These are phyloP conservation scores for Mortierella alpina DNA, from an alignment of 192 early-diverging fungal species.

Conservation along the genomic window DNA sequence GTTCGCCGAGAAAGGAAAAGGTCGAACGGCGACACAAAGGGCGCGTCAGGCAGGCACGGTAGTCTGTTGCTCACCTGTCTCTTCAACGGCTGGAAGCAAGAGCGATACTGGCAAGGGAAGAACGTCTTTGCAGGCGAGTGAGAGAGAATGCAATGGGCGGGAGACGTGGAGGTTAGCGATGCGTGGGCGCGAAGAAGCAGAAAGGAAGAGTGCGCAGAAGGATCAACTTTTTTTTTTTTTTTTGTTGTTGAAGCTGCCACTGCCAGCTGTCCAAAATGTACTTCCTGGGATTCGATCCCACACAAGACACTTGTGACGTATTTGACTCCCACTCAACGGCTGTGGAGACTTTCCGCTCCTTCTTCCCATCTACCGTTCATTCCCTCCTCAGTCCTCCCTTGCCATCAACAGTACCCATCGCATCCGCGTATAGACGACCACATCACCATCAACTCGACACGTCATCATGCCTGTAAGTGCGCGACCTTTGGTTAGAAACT, in stretches of 20 bases:
- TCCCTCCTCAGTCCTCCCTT: background rate
- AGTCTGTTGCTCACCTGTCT: no score
- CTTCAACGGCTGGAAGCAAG: background rate
- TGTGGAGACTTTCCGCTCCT: background rate
- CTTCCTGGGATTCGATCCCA: conserved; percentile 3
- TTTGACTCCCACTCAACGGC: background rate
- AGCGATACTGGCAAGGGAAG: background rate
- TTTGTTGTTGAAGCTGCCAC: background rate
- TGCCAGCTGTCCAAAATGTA: background rate
- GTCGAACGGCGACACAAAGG: no score
- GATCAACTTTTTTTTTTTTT: background rate
- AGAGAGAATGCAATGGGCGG: background rate
- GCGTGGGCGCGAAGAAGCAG: background rate
- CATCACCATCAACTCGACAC: background rate
- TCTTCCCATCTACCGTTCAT: conserved; percentile 1
- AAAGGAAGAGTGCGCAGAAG: background rate
- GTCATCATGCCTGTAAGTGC: conserved; percentile 42
- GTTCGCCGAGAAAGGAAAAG: no score
- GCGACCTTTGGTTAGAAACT: no score
- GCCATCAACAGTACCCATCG: background rate
- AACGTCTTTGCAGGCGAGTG: background rate
- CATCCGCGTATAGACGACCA: background rate
- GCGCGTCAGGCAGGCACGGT: no score
- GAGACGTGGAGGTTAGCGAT: background rate
- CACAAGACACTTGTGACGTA: conserved; percentile 20